Base-by-base conservation (phyloP, 305 asterid species). In the Fraxinus sp. region DNA sequence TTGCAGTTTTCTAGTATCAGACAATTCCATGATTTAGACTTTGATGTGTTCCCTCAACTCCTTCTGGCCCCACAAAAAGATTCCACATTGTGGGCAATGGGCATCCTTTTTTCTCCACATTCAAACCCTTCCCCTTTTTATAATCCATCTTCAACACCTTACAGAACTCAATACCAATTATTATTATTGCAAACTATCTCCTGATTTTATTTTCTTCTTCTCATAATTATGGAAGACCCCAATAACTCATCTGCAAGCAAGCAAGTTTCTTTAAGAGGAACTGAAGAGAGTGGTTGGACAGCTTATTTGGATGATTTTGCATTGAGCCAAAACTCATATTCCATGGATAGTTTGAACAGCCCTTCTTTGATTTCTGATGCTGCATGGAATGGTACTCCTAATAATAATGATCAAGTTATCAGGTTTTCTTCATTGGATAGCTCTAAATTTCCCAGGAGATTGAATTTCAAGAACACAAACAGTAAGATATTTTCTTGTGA, bases 311-410 rank as follows among this genome's bases (percentile, higher is more conserved):
- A 86, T 64, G 91, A 84, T 7, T 86, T 84, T n/a, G 83, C 91
- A 3, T 16, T 76, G 30, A 55, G 52, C 4, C 75, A 74, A 32
- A 44, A 24, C 18, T 30, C 57, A 46, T 30, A 76, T 22, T 41
- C 59, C 30, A 18, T 32, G 44, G 32, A 11, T 2, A 13, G 75
- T 28, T 59, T 22, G 0, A 8, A 76, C 81, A 80, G 81, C 83
- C 81, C 91, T 32, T 88, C 91, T 74, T 18, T 88, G 70, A 72
- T 86, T 7, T 87, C 91, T 7, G 90, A 89, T 83, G 97, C 95
- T 3, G 89, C 88, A 33, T 87, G 91, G 94, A 85, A 92, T 18
- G 87, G 85, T 24, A 24, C 26, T 9, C 37, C 82, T 0, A 79
- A 80, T 52, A 41, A 28, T 11, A 37, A 77, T 33, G 24, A 74